Evolutionary conservation across 345 rosid species (phyloP).

Genomic region (Firmiana major): DNA sequence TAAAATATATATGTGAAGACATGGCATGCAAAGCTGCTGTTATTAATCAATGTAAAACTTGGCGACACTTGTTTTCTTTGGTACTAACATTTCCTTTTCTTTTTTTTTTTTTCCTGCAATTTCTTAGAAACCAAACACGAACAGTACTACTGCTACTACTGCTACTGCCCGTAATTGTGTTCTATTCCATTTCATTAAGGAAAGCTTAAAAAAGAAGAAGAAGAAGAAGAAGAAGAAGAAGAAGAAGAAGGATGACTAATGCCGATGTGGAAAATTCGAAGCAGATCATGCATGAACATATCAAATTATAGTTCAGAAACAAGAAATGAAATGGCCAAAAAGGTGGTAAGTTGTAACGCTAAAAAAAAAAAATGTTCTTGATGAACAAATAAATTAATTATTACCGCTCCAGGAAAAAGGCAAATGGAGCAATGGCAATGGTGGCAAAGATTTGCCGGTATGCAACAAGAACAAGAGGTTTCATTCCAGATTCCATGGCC

Average conservation of each 20-base stretch:
- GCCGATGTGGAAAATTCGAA: background rate
- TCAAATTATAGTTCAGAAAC: background rate
- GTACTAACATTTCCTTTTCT: background rate
- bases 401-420: slow-evolving; percentile 71
- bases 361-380: background rate
- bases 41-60: background rate
- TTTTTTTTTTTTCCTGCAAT: background rate
- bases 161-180: background rate
- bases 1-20: background rate
- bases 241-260: background rate
- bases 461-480: slow-evolving; percentile 72
- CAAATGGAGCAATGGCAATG: slow-evolving; percentile 62
- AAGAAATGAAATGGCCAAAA: background rate
- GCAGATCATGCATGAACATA: background rate
- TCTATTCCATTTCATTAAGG: background rate
- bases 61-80: too few species aligned
- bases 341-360: background rate
- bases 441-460: slow-evolving; percentile 83
- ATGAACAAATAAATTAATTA: background rate
- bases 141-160: too few species aligned
- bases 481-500: slow-evolving; percentile 86
- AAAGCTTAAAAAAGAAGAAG: background rate
- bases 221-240: too few species aligned
- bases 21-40: background rate
- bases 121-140: slow-evolving; percentile 16